Percentiles rank a stretch among this genome's conserved stretches.
These are phyloP conservation scores for Triglochin maritima DNA, from an alignment of 106 monocot species.

Conservation along the genomic window DNA sequence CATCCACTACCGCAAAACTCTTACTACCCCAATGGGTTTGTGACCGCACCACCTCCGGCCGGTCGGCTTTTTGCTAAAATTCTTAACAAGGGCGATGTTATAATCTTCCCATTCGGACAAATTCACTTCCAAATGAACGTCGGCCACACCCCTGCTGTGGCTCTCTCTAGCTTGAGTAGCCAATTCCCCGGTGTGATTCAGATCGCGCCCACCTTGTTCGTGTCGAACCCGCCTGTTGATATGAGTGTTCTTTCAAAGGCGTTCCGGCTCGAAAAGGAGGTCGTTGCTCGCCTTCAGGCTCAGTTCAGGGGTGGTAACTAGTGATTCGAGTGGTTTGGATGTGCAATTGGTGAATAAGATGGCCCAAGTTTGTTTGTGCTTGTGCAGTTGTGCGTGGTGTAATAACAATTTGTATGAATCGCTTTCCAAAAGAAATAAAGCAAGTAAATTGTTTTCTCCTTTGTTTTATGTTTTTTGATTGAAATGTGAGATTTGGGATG, in stretches of 20 bases:
- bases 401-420: no score
- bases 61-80: background rate
- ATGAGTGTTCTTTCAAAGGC: background rate
- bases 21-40: no score
- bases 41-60: background rate
- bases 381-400: no score
- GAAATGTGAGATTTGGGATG: no score
- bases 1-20: no score
- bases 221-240: background rate
- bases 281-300: background rate
- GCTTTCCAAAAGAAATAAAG: no score
- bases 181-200: slow-evolving; percentile 6
- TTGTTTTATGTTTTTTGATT: no score
- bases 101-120: slow-evolving; percentile 4
- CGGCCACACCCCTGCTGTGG: background rate
- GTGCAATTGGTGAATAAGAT: no score
- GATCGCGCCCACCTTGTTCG: background rate
- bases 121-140: slow-evolving; percentile 12
- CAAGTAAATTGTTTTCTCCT: no score
- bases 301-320: no score
- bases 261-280: background rate
- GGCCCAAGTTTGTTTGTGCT: no score
- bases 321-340: no score
- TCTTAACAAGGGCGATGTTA: background rate
- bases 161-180: background rate